Evolutionary conservation across 106 monocot species (phyloP), one percentile per base, ranked within the genome.

Genomic region (Platanthera guangdongensis): DNA sequence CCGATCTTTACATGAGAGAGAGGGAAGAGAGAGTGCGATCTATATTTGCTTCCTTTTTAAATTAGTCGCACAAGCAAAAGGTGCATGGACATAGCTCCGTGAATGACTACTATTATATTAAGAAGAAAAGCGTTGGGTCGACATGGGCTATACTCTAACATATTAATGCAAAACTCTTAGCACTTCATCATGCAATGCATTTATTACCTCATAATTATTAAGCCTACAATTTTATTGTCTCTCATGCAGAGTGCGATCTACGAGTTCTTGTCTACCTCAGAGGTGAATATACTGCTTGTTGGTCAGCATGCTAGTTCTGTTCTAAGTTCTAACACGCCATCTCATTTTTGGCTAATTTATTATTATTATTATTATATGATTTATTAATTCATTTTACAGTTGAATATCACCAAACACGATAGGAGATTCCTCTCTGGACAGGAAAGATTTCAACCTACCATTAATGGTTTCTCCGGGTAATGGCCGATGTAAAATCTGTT

Each of bases 191-290:
- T 49, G 30, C 71, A 47, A 16, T 71, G 32, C n/a, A 47, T 71
- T 71, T 71, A 16, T 71, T 47, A 7, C 0, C 15, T 47, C 6
- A 14, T 49, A n/a, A 71, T 51, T 22, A 10, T 11, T 49, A 73
- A 52, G 47, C 15, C 62, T 50, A 72, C n/a, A 46, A 32, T 78
- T 65, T 74, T 10, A 55, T 72, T 21, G 73, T 67, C 52, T 14
- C 72, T 70, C 57, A 69, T 63, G 9, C 88, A 91, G 91, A 91
- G 91, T 86, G 86, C 84, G 47, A 84, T 91, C 71, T 91, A 91
- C 14, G 60, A 86, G 64, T 91, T 86, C 52, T 80, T 91, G 73
- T 84, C 84, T 50, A 82, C 84, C 3, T 85, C 84, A 69, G 75
- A 91, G 91, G 88, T 91, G 51, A 85, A 50, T 52, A 64, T 77